phyloP scores from a whole-genome alignment of 1,139 yeast genomes.

The Diutina ranongensis region DNA sequence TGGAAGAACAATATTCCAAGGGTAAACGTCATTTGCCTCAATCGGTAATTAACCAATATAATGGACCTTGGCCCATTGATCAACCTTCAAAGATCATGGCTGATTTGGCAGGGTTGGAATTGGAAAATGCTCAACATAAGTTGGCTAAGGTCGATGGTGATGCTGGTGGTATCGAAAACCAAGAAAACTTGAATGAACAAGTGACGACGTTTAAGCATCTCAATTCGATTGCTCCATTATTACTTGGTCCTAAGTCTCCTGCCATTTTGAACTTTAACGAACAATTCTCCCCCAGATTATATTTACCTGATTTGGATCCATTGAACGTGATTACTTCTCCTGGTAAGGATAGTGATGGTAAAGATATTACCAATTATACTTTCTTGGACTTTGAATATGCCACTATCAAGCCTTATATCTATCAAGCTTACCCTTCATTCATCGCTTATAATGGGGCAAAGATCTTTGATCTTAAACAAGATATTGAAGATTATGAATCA shows the following conservation, averaged over 20 bases:
- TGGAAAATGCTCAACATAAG: conserved; percentile 49
- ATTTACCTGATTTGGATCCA: conserved; percentile 81
- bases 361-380: conserved; percentile 13
- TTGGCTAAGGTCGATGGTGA: conserved; percentile 33
- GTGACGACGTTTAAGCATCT: conserved; percentile 51
- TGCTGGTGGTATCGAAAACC: conserved; percentile 35
- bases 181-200: conserved; percentile 32
- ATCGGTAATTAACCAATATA: conserved; percentile 30
- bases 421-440: conserved; percentile 70
- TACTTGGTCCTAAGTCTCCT: conserved; percentile 39
- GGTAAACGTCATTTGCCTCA: conserved; percentile 40
- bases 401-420: conserved; percentile 67
- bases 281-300: conserved; percentile 63
- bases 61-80: conserved; percentile 69
- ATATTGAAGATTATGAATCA: conserved; percentile 57
- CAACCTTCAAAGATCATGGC: conserved; percentile 49
- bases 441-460: conserved; percentile 83
- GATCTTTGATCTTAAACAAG: conserved; percentile 62
- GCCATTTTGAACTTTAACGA: conserved; percentile 49
- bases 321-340: conserved; percentile 56
- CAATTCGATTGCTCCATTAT: conserved; percentile 37
- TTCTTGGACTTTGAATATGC: conserved; percentile 78
- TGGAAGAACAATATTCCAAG: conserved; percentile 69
- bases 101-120: conserved; percentile 55
- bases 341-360: conserved; percentile 12